Evolutionary conservation across 2,329 filamentous ascomycete genomes (phyloP), one percentile per base, ranked within the genome.

Genomic region (Aspergillus pseudonomiae): DNA sequence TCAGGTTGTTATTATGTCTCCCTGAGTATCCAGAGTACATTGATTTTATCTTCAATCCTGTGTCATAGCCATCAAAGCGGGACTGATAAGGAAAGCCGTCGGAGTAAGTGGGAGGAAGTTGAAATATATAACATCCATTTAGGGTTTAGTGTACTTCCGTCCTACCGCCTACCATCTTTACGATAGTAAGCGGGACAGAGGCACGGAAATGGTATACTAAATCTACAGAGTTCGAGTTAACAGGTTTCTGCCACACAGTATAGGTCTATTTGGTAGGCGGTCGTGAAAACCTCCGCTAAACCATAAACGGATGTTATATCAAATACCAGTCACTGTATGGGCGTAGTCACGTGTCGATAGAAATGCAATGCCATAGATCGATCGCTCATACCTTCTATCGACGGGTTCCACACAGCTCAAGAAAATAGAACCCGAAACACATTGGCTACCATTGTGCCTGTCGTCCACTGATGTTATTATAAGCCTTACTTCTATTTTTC

Each of bases 331-430:
- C 21, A 24, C 21, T 24, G 21, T 24, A 24, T 24, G 21, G 21
- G 1, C 21, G 1, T 24, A 2, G 21, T 69, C 67, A 67, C 68
- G 63, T 67, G 68, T 32, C 43, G 67, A 69, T 70, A 69, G 57
- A 30, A 30, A 6, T n/a, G 12, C 46, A 43, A 43, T 21, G 28
- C 19, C 14, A 45, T 46, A 46, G 43, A 10, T 46, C 21, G n/a
- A 10, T 14, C n/a, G 46, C 26, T 28, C 26, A 30, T 16, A 32
- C 7, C 28, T 52, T 30, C 26, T 32, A 52, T 32, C 7, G 16
- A 32, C 48, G 9, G 9, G 16, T 52, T 52, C 26, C 48, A 32
- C 48, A 52, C 28, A 21, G 28, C 4, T 52, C 28, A 34, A n/a
- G 14, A 10, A 52, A 16, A 14, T 30, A 30, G 14, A 30, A 14